Evolutionary conservation across 2,329 filamentous ascomycete genomes (phyloP).

Genomic region (Alternaria conjuncta): DNA sequence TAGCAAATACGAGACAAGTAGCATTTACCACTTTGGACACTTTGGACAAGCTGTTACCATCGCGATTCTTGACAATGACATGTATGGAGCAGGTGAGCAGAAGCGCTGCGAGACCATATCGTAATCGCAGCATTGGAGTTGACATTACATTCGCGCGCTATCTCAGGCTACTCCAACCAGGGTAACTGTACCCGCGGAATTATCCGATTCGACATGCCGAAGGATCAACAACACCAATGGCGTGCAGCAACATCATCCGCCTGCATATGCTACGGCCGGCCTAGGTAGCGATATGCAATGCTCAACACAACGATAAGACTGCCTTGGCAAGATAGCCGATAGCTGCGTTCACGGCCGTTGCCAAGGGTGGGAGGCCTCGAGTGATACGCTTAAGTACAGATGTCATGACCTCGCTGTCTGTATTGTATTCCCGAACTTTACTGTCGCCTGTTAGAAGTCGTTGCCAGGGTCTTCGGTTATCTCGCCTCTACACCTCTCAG

Average conservation of each 20-base stretch:
- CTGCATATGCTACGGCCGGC: slow-evolving; percentile 14
- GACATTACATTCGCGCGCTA: neutral
- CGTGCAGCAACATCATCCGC: slow-evolving; percentile 11
- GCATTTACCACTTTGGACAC: neutral
- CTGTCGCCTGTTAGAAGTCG: neutral
- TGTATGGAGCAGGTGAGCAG: neutral
- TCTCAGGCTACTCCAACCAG: slow-evolving; percentile 8
- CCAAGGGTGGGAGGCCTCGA: slow-evolving; percentile 24
- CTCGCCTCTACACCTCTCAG: neutral
- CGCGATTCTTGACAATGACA: neutral
- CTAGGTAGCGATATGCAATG: slow-evolving; percentile 20
- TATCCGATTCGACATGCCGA: slow-evolving; percentile 29
- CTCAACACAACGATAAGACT: slow-evolving; percentile 15
- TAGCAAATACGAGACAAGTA: slow-evolving; percentile 3
- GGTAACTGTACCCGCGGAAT: slow-evolving; percentile 24
- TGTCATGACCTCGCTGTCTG: neutral
- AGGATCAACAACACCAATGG: slow-evolving; percentile 23
- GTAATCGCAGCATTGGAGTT: neutral
- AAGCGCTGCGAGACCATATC: neutral
- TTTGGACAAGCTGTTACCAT: neutral
- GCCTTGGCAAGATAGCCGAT: slow-evolving; percentile 18
- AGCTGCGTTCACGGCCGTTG: slow-evolving; percentile 16
- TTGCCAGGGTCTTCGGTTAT: neutral
- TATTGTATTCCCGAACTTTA: neutral
- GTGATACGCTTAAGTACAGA: neutral